Evolutionary conservation across 2,329 filamentous ascomycete genomes (phyloP), one percentile per base, ranked within the genome.

Genomic region (Fonsecaea monophora): DNA sequence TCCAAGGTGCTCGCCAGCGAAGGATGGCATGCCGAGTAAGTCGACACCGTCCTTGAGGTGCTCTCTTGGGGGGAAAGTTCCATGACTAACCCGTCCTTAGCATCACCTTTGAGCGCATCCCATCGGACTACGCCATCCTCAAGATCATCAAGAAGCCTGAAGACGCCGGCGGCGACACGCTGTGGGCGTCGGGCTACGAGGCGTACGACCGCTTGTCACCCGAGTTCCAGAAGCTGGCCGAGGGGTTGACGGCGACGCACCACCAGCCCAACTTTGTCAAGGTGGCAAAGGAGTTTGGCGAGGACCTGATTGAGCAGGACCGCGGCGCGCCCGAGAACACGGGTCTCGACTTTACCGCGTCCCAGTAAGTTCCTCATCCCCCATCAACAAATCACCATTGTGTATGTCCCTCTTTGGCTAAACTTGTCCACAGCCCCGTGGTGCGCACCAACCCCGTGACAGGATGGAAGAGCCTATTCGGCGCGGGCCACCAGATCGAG

Each of bases 101-200:
- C 45, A 89, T 90, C 71, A 84, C 85, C 0, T 91, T 89, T 67
- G 89, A 91, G 77, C 84, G 83, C 0, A 78, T 86, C 2, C 89
- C 89, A 0, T 83, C 83, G 7, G 88, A 91, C 74, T 91, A 90
- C 71, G 83, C 87, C 0, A 81, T 86, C 1, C 78, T 90, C 21
- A 83, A 86, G 42, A 77, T 89, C 1, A 83, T 82, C 4, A 78
- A 85, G 53, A 76, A 88, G 0, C 87, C 87, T 0, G 80, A 59
- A 25, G 64, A 53, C 70, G 86, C 83, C 0, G 86, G 86, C 8
- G 72, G 70, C 55, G 85, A 89, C 75, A 90, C 89, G 0, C 82
- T 90, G 5, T 90, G 87, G 87, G 88, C 88, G 0, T 88, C 86
- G 0, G 87, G 87, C 0, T 90, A 90, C 73, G 87, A 90, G 71